These are phyloP conservation scores for Aspergillus japonicus DNA, from an alignment of 2,329 filamentous ascomycete species.

Conservation along the genomic window DNA sequence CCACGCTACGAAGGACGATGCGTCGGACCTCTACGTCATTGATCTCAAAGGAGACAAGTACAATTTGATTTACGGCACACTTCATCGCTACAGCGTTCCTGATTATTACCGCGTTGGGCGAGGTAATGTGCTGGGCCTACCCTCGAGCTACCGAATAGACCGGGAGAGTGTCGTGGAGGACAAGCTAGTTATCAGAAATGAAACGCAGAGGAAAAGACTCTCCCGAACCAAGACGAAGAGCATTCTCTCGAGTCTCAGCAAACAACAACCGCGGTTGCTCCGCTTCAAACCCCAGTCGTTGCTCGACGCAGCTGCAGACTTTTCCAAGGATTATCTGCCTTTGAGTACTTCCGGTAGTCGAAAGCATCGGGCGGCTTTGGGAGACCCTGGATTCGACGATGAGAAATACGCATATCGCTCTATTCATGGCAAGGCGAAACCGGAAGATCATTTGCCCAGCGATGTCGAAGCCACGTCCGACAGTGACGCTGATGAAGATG, in stretches of 20 bases:
- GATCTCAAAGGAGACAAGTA: constrained; percentile 76
- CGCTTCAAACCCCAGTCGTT: constrained; percentile 26
- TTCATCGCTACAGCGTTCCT: constrained; percentile 71
- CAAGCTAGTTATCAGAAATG: constrained; percentile 37
- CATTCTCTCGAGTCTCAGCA: constrained; percentile 31
- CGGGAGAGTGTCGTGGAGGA: constrained; percentile 53
- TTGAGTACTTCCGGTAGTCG: constrained; percentile 23
- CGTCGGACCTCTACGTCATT: constrained; percentile 53
- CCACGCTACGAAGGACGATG: constrained; percentile 19
- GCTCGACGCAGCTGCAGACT: constrained; percentile 20
- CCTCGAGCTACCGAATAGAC: constrained; percentile 63
- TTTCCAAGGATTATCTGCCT: constrained; percentile 34
- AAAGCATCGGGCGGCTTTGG: constrained; percentile 44
- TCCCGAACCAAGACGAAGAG: constrained; percentile 49
- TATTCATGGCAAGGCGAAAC: constrained; percentile 63
- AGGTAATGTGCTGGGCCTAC: constrained; percentile 69
- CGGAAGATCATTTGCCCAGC: constrained; percentile 44
- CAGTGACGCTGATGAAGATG: constrained; percentile 42
- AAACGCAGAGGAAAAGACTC: constrained; percentile 38
- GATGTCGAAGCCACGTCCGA: constrained; percentile 52
- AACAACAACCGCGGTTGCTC: constrained; percentile 23
- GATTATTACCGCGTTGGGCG: constrained; percentile 66
- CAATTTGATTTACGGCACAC: constrained; percentile 70
- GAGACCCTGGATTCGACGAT: constrained; percentile 45
- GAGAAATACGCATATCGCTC: constrained; percentile 62